These are phyloP conservation scores for Aspergillus sparsus DNA, from an alignment of 495 filamentous ascomycete species.

Conservation along the genomic window DNA sequence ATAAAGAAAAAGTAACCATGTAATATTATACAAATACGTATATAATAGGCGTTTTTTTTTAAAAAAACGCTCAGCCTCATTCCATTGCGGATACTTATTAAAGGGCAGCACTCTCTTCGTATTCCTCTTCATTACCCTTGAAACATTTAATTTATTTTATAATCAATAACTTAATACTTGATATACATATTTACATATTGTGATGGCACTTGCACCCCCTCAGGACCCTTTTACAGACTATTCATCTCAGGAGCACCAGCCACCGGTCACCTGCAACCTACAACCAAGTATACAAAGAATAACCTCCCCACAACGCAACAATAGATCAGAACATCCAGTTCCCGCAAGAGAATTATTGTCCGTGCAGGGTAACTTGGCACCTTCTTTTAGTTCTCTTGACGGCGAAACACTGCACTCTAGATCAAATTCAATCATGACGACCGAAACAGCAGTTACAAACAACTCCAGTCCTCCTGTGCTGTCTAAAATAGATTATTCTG, in stretches of 20 bases:
- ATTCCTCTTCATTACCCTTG: too few relatives aligned
- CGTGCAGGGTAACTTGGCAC: slow-evolving; percentile 38
- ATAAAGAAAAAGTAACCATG: too few relatives aligned
- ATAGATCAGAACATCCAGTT: slow-evolving; percentile 25
- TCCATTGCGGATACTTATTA: too few relatives aligned
- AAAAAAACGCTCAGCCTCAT: too few relatives aligned
- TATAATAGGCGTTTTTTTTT: too few relatives aligned
- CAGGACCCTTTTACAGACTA: too few relatives aligned
- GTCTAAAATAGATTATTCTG: slow-evolving; percentile 50
- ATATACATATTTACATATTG: too few relatives aligned
- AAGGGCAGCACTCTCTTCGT: too few relatives aligned
- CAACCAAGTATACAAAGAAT: slow-evolving; percentile 4
- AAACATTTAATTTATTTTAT: too few relatives aligned
- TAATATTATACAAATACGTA: too few relatives aligned
- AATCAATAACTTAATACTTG: too few relatives aligned
- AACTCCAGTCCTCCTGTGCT: slow-evolving; percentile 14
- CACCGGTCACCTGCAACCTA: slow-evolving; percentile 4
- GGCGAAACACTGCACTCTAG: slow-evolving; percentile 53
- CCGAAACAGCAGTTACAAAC: slow-evolving; percentile 30
- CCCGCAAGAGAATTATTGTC: slow-evolving; percentile 29
- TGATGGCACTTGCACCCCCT: too few relatives aligned
- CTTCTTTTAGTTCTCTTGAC: slow-evolving; percentile 45
- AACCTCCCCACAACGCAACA: slow-evolving; percentile 29
- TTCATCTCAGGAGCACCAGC: not conserved
- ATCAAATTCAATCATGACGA: slow-evolving; percentile 46